phyloP scores from a whole-genome alignment of 495 filamentous ascomycete species.

The Penicillium angulare region DNA sequence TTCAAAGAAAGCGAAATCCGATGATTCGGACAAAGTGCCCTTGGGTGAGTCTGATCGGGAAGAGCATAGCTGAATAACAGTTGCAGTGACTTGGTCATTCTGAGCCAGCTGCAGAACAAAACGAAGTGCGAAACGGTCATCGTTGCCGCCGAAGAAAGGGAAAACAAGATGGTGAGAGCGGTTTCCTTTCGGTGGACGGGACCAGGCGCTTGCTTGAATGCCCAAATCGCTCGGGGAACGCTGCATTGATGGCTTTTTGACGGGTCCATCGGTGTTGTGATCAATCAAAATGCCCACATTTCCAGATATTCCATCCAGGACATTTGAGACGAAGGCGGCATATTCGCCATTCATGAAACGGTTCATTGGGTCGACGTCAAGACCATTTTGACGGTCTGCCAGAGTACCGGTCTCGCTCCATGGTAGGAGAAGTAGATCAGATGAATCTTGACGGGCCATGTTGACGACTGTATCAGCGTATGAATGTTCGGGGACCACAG shows the following conservation, averaged over 20 bases:
- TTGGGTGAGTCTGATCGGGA: not conserved
- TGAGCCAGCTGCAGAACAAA: slow-evolving; percentile 78
- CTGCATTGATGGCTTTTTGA: slow-evolving; percentile 14
- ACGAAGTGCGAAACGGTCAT: slow-evolving; percentile 78
- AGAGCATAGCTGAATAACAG: slow-evolving; percentile 28
- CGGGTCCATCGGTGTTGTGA: slow-evolving; percentile 50
- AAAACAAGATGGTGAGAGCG: slow-evolving; percentile 84
- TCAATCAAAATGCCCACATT: slow-evolving; percentile 83
- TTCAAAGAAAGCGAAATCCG: slow-evolving; percentile 61
- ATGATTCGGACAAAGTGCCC: slow-evolving; percentile 11
- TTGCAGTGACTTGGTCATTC: slow-evolving; percentile 63
- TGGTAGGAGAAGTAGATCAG: slow-evolving; percentile 83
- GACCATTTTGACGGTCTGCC: slow-evolving; percentile 51
- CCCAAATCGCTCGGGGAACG: slow-evolving; percentile 59
- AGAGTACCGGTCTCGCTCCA: slow-evolving; percentile 86
- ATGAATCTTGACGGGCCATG: slow-evolving; percentile 63
- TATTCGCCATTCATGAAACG: slow-evolving; percentile 48
- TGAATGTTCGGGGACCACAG: slow-evolving; percentile 70
- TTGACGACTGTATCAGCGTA: slow-evolving; percentile 74
- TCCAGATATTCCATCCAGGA: slow-evolving; percentile 58
- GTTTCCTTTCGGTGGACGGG: slow-evolving; percentile 43
- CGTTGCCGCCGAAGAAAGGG: slow-evolving; percentile 80
- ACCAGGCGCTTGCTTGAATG: slow-evolving; percentile 49
- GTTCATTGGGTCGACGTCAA: slow-evolving; percentile 24
- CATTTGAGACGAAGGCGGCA: slow-evolving; percentile 63